Evolutionary conservation across 352 stramenopile species (phyloP), one percentile per base, ranked within the genome.

Genomic region (Pythium sukuiense): DNA sequence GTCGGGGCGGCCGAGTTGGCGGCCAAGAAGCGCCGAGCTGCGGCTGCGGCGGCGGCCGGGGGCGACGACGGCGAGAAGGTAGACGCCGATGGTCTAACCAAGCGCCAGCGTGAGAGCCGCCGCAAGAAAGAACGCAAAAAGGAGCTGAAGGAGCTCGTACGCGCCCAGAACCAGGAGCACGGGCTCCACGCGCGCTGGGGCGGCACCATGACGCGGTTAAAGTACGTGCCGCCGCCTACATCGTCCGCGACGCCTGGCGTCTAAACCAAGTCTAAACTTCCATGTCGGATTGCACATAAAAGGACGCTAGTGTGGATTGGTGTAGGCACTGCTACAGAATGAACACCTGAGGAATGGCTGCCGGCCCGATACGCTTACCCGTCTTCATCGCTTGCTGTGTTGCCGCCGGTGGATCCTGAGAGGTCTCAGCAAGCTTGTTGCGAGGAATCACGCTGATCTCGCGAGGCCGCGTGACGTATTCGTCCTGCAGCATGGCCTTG

Each of bases 111-210:
- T 2, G 83, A 95, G 67, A 90, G 72, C 57, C 83, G 83, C 32
- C 86, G 86, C 54, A 89, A 90, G 67, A 89, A 88, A 50, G 84
- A 95, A 61, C 81, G 83, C 20, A 77, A 91, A 61, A 81, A 81
- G 14, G 83, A 93, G 72, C 76, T 89, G 35, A 92, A 90, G 67
- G 86, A 93, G 32, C 32, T 88, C 54, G 70, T 85, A 55, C 83
- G 86, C 29, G 79, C 73, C 29, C 76, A 91, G 63, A 85, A 85
- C 1, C 86, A 93, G 56, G 77, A 87, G 30, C 70, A 86, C 48
- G 86, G 87, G 6, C 61, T 93, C 46, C 74, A 95, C 64, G 84
- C 84, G 14, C 83, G 83, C 52, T 87, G 78, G 78, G 76, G 76
- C 16, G 72, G 73, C 62, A 73, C 71, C 14, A 70, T 71, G 65